These are phyloP conservation scores for Aspergillus thermomutatus DNA, from an alignment of 2,329 filamentous ascomycete species.

Conservation along the genomic window DNA sequence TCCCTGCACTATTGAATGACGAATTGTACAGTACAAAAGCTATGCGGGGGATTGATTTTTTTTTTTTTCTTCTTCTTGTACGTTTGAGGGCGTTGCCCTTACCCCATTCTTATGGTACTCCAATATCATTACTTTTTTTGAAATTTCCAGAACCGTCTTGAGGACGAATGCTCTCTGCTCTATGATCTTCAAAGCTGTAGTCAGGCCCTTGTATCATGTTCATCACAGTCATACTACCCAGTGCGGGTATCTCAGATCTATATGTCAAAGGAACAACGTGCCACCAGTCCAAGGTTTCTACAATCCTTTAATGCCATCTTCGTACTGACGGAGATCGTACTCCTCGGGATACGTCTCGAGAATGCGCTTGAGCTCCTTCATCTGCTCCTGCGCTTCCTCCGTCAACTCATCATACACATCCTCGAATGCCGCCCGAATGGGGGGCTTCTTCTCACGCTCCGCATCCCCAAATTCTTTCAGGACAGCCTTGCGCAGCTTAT, in stretches of 20 bases:
- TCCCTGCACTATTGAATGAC: neutral
- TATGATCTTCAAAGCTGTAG: no score
- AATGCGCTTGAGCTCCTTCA: constrained; percentile 69
- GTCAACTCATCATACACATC: constrained; percentile 89
- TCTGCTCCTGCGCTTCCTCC: constrained; percentile 72
- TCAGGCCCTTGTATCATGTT: neutral
- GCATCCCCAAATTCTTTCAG: constrained; percentile 78
- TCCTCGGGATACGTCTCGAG: constrained; percentile 85
- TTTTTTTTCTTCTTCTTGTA: neutral
- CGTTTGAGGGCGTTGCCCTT: neutral
- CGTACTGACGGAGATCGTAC: constrained; percentile 77
- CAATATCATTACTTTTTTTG: neutral
- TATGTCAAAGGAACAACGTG: neutral
- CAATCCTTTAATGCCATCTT: constrained; percentile 68
- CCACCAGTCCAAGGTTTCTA: constrained; percentile 21
- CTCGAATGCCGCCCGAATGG: constrained; percentile 62
- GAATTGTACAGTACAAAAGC: neutral
- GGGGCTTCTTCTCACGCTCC: constrained; percentile 54
- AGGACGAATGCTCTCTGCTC: no score
- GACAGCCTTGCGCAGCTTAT: constrained; percentile 67
- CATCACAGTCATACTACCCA: neutral
- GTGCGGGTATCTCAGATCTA: neutral
- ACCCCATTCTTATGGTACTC: neutral
- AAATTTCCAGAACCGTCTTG: neutral
- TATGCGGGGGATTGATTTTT: neutral